Evolutionary conservation across 1,284 basidiomycete genomes (phyloP).

Genomic region (Sporisorium reilianum): DNA sequence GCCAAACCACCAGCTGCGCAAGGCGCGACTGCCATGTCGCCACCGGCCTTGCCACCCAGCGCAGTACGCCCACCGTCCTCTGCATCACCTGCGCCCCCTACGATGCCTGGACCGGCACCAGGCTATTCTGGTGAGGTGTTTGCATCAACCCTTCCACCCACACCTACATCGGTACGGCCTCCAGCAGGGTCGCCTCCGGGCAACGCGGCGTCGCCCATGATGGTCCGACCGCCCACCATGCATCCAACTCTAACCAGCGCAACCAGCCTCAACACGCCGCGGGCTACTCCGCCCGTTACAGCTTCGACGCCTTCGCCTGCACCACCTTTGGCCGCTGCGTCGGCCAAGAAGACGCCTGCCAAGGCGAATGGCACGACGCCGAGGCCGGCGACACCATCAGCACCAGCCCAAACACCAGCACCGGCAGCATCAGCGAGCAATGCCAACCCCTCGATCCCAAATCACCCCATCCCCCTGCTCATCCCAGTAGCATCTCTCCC

Average conservation of each 20-base stretch:
- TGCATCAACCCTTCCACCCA: slow-evolving; percentile 34
- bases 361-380: slow-evolving; percentile 16
- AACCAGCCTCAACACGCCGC: slow-evolving; percentile 44
- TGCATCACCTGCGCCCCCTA: slow-evolving; percentile 22
- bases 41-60: slow-evolving; percentile 10
- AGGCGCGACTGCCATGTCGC: slow-evolving; percentile 16
- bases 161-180: slow-evolving; percentile 21
- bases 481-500: slow-evolving; percentile 63
- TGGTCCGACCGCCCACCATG: slow-evolving; percentile 35
- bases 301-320: slow-evolving; percentile 28
- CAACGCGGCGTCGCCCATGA: slow-evolving; percentile 10
- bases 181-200: slow-evolving; percentile 16
- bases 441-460: slow-evolving; percentile 52
- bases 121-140: slow-evolving; percentile 43
- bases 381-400: slow-evolving; percentile 1
- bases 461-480: slow-evolving; percentile 64
- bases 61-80: slow-evolving; percentile 17
- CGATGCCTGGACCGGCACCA: slow-evolving; percentile 42
- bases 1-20: slow-evolving; percentile 22
- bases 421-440: slow-evolving; percentile 15
- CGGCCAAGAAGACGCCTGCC: slow-evolving; percentile 17
- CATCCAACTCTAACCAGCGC: slow-evolving; percentile 46
- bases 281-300: slow-evolving; percentile 24
- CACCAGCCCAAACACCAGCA: slow-evolving; percentile 13
- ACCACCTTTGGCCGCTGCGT: slow-evolving; percentile 7